phyloP scores from a whole-genome alignment of 177 flowering plant genomes.

The Telopea speciosissima region DNA sequence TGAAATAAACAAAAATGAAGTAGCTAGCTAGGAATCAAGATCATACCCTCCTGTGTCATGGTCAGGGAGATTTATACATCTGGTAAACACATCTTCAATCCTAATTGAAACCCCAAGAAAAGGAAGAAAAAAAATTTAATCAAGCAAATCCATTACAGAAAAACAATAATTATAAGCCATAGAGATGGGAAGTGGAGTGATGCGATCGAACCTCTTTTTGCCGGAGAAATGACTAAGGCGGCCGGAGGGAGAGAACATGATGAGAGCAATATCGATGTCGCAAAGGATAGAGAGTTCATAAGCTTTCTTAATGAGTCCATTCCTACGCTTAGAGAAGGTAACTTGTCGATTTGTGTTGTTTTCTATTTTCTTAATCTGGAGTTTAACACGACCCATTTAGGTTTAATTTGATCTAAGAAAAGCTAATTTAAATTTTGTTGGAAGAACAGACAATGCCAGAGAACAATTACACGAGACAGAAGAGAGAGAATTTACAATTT shows the following conservation, averaged over 20 bases:
- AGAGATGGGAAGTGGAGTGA: too few relatives aligned
- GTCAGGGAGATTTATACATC: constrained; percentile 31
- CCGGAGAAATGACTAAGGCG: constrained; percentile 69
- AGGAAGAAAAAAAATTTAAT: background rate
- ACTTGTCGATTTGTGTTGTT: constrained; percentile 78
- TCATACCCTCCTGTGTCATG: constrained; percentile 38
- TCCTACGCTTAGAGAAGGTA: constrained; percentile 81
- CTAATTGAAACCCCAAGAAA: constrained; percentile 8
- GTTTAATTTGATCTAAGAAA: background rate
- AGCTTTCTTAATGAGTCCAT: constrained; percentile 79
- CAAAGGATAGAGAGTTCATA: constrained; percentile 71
- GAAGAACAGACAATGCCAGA: background rate
- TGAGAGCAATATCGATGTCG: constrained; percentile 70
- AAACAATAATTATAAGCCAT: too few relatives aligned
- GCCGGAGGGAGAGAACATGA: constrained; percentile 77
- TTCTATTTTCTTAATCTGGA: constrained; percentile 81
- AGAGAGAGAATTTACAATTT: background rate
- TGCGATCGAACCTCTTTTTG: constrained; percentile 51
- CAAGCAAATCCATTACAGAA: too few relatives aligned
- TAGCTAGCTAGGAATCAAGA: background rate
- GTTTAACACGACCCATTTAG: constrained; percentile 63
- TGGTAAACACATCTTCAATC: constrained; percentile 39
- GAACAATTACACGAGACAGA: background rate
- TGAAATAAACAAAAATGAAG: background rate
- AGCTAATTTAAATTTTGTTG: background rate